Percentiles rank a stretch among this genome's conserved stretches.
phyloP scores from a whole-genome alignment of 169 alveolate genomes.

The Plasmodium reichenowi region DNA sequence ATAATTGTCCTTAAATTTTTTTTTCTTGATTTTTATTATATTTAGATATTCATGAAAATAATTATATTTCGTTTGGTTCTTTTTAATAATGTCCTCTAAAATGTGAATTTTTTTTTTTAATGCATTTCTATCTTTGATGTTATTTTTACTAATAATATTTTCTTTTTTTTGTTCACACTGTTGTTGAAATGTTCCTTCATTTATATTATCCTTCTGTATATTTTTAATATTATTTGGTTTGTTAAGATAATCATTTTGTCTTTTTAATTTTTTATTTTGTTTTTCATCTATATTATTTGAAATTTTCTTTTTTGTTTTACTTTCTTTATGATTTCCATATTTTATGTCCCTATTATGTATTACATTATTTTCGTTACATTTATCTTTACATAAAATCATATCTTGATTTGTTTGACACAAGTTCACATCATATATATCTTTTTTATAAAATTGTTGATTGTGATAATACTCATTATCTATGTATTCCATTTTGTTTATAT shows the following conservation, averaged over 20 bases:
- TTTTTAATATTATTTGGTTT: background rate
- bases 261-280: slow-evolving; percentile 9
- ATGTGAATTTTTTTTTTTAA: slow-evolving; percentile 64
- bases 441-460: background rate
- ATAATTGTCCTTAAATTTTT: slow-evolving; percentile 47
- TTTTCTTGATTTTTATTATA: slow-evolving; percentile 31
- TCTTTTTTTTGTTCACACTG: slow-evolving; percentile 12
- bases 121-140: background rate
- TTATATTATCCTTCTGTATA: background rate
- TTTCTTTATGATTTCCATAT: background rate
- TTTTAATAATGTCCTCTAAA: slow-evolving; percentile 53
- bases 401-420: background rate
- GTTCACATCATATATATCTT: background rate
- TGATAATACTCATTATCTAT: background rate
- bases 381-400: background rate
- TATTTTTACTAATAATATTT: background rate
- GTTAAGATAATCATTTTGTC: slow-evolving; percentile 12
- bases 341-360: background rate
- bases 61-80: slow-evolving; percentile 33
- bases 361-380: background rate
- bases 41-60: slow-evolving; percentile 70
- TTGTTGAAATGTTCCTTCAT: slow-evolving; percentile 1
- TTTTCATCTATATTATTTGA: background rate
- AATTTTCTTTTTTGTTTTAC: background rate
- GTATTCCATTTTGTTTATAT: slow-evolving; percentile 30